Evolutionary conservation across 2,329 filamentous ascomycete species (phyloP), one percentile per base, ranked within the genome.

Genomic region (Aspergillus sp.): DNA sequence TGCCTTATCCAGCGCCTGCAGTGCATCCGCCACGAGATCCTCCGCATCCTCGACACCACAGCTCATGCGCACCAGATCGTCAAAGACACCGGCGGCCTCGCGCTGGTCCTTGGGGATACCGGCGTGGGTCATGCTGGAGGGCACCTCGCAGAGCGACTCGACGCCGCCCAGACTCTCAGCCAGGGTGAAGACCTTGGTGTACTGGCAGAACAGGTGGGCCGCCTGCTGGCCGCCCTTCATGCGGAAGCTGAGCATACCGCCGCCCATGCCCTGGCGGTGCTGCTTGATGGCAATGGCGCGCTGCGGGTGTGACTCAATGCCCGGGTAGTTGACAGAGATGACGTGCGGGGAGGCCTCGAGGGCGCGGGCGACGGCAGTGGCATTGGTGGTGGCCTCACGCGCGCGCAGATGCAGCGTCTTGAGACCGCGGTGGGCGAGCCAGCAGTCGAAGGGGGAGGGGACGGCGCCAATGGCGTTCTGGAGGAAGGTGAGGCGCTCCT

Each of bases 391-490:
- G 16, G 93, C 90, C 73, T 95, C 90, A 57, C 88, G 85, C 9
- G 90, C 93, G 64, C 94, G 89, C 45, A 99, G 82, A 75, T 99
- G 94, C 40, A 99, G 83, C 3, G 94, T 99, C 82, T 99, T 99
- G 62, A 96, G 82, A 62, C 94, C 94, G 59, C 94, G 87, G 77
- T 99, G 94, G 46, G 94, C 94, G 58, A 99, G 89, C 94, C 94
- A 99, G 77, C 87, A 91, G 80, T 99, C 94, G 68, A 99, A 99
- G 38, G 94, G 82, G 0, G 90, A 95, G 48, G 94, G 94, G 3
- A 99, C 88, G 56, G 93, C 93, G 57, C 94, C 94, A 62, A 96
- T 95, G 62, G 94, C 94, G 76, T 99, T 99, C 73, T 99, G 94
- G 36, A 99, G 82, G 80, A 97, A 99, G 47, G 84, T 79, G 19